Conservation (phyloP, 1,284 basidiomycete genomes). For the Rhizoctonia solani region DNA sequence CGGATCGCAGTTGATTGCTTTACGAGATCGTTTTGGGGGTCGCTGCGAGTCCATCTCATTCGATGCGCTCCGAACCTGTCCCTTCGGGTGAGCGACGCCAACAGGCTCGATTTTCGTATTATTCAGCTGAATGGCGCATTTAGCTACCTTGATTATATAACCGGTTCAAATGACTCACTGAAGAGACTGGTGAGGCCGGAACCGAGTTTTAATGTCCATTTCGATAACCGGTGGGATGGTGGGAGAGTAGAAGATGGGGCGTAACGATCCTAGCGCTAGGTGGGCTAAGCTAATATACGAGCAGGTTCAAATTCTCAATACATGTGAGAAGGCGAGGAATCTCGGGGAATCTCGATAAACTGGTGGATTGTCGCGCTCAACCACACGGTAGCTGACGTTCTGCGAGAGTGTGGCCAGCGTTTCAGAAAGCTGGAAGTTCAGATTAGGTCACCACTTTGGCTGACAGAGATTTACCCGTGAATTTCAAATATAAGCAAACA, state of each 20-base stretch:
- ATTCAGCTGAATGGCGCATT: not conserved
- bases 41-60: slow-evolving; percentile 24
- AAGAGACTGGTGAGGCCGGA: slow-evolving; percentile 1
- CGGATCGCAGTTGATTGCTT: slow-evolving; percentile 83
- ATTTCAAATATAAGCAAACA: not conserved
- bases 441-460: too few species aligned
- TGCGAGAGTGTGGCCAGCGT: not conserved
- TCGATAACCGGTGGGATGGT: not conserved
- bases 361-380: not conserved
- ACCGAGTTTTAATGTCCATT: slow-evolving; percentile 33
- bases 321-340: not conserved
- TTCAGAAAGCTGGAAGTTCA: not conserved
- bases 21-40: slow-evolving; percentile 74
- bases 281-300: not conserved
- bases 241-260: not conserved
- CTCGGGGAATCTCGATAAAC: not conserved
- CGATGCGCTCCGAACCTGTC: slow-evolving; percentile 21
- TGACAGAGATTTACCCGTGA: slow-evolving; percentile 20
- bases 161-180: not conserved
- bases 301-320: not conserved
- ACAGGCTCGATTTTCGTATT: not conserved
- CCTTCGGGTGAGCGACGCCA: not conserved
- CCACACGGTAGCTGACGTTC: not conserved
- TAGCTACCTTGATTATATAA: not conserved
- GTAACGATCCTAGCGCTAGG: not conserved